Conservation (phyloP, 2,329 filamentous ascomycete species). For the Sporothrix dimorphospora region DNA sequence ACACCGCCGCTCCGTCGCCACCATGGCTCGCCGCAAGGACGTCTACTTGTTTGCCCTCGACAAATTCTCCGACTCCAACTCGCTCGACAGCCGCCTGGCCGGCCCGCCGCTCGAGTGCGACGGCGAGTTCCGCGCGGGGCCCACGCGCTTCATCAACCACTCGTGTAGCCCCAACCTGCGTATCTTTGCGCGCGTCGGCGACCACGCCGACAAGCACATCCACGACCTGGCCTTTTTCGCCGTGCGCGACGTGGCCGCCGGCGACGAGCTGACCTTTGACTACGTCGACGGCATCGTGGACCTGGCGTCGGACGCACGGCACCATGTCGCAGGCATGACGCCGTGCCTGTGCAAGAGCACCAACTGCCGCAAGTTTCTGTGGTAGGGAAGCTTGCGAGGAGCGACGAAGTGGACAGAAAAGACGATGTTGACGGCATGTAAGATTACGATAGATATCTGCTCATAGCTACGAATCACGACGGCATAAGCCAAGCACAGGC, state of each 20-base stretch:
- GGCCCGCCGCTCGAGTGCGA: conserved; percentile 64
- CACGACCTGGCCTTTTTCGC: conserved; percentile 81
- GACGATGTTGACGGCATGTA: background rate
- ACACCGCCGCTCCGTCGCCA: conserved; percentile 60
- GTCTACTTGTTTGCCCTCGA: conserved; percentile 81
- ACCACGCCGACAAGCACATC: conserved; percentile 72
- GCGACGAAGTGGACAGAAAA: background rate
- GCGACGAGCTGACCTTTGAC: conserved; percentile 77
- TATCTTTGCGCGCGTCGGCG: conserved; percentile 78
- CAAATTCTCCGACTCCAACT: conserved; percentile 69
- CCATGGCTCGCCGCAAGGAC: conserved; percentile 65
- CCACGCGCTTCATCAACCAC: conserved; percentile 82
- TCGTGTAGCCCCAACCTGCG: conserved; percentile 77
- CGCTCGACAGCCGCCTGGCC: conserved; percentile 58
- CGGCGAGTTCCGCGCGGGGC: conserved; percentile 77
- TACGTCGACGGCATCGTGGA: conserved; percentile 69
- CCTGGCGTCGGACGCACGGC: conserved; percentile 52
- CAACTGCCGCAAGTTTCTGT: conserved; percentile 71
- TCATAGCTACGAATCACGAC: conserved; percentile 10
- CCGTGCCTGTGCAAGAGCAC: conserved; percentile 64
- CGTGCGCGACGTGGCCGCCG: conserved; percentile 63
- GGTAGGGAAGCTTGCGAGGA: conserved; percentile 47
- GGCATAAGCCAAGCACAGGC: background rate
- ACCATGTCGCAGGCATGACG: conserved; percentile 56
- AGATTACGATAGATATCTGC: background rate